Conservation (phyloP, 805 yeast species). For the Candida manassasensis region DNA sequence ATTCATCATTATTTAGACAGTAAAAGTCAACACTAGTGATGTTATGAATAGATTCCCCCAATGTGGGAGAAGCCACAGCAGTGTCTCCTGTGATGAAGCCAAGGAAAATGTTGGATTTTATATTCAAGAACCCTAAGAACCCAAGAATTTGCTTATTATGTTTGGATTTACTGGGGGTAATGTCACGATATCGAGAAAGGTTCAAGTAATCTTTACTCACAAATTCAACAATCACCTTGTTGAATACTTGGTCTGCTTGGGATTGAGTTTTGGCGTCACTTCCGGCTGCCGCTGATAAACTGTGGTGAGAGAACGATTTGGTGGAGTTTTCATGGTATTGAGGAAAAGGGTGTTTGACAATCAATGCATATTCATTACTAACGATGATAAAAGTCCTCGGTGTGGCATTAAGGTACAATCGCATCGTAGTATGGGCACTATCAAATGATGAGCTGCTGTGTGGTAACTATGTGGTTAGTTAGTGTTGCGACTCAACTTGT, state of each 20-base stretch:
- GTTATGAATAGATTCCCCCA: constrained; percentile 47
- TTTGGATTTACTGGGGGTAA: constrained; percentile 25
- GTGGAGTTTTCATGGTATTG: constrained; percentile 18
- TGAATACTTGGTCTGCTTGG: constrained; percentile 2
- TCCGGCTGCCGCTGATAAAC: constrained; percentile 9
- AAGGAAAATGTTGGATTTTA: constrained; percentile 51
- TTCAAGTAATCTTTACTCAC: constrained; percentile 39
- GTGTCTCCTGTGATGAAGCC: constrained; percentile 53
- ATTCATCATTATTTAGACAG: constrained; percentile 55
- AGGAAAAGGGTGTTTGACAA: constrained; percentile 48
- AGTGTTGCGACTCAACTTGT: too few relatives aligned
- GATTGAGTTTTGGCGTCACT: constrained; percentile 21
- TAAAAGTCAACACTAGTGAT: constrained; percentile 61
- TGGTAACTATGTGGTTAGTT: too few relatives aligned
- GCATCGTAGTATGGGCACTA: constrained; percentile 37
- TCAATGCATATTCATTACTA: constrained; percentile 53
- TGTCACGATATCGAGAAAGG: constrained; percentile 38
- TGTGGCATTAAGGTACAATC: constrained; percentile 52
- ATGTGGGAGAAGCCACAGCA: constrained; percentile 57
- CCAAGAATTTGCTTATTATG: constrained; percentile 40
- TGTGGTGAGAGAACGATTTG: constrained; percentile 16
- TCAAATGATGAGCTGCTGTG: too few relatives aligned
- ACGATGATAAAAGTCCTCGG: constrained; percentile 71
- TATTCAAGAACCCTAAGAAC: constrained; percentile 54
- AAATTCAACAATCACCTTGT: constrained; percentile 48